Base-by-base conservation (phyloP, 768 basidiomycete species). In the Mycena galopus region DNA sequence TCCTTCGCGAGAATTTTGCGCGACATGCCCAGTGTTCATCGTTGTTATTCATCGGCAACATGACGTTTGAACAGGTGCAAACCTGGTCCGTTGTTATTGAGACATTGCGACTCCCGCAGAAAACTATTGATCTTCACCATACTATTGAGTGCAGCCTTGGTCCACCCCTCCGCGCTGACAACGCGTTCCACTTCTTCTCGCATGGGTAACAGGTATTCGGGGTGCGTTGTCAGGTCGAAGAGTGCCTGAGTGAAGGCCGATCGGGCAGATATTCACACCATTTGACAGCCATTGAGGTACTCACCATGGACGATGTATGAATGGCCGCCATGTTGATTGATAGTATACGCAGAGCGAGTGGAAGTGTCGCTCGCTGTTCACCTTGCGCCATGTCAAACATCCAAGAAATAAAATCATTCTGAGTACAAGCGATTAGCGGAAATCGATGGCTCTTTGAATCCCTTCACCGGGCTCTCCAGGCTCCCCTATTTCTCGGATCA, bases 181-280 rank as follows among this genome's bases (percentile, higher is more conserved):
- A 90, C 88, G 70, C 88, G 89, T 71, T 90, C 89, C 4, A 87
- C 62, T 72, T 89, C 87, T 35, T 83, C 81, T n/a, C 85, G 78
- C 57, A 88, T 76, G 4, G 83, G 81, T 37, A 82, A 64, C 4
- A 84, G 55, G 71, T 85, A 85, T 42, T 80, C 74, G 44, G 76
- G 80, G 66, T 66, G 75, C 61, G 67, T 62, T 0, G 83, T 83
- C 0, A 88, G 80, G 59, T 83, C 73, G 70, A 81, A 83, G 2
- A 88, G 69, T 2, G 81, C 81, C 35, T 85, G 83, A 0, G 82
- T 81, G 44, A 85, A 77, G 10, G 80, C 75, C 83, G 85, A 66
- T 30, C 32, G 50, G 9, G 17, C 2, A 7, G 23, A 59, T 19
- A 17, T 8, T 42, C 0, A 2, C 8, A 61, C 59, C 19, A 37